phyloP scores from a whole-genome alignment of 1,284 basidiomycete species.

The Malassezia slooffiae region DNA sequence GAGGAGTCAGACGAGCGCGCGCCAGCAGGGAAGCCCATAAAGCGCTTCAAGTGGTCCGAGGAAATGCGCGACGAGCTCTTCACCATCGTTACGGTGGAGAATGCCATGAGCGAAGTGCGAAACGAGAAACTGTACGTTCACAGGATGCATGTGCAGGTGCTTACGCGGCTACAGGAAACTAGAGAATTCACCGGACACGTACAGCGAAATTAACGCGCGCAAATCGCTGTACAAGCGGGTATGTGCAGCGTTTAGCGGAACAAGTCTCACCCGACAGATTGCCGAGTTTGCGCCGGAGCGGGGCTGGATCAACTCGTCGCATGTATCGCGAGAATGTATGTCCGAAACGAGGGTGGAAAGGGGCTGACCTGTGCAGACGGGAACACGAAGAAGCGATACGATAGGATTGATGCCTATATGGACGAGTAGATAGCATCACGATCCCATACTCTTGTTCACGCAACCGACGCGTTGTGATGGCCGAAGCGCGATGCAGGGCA shows the following conservation, averaged over 20 bases:
- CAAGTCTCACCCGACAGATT: conserved; percentile 17
- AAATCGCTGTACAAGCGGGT: conserved; percentile 37
- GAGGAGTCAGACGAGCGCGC: conserved; percentile 2
- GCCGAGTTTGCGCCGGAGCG: conserved; percentile 32
- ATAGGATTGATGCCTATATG: too few species aligned
- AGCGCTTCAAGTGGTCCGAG: conserved; percentile 39
- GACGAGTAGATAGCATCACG: too few species aligned
- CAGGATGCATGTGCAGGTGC: too few species aligned
- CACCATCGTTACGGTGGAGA: conserved; percentile 36
- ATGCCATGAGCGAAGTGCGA: conserved; percentile 38
- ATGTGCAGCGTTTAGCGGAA: neutral
- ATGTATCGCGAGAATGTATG: conserved; percentile 29
- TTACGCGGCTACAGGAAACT: conserved; percentile 16
- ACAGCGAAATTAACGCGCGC: conserved; percentile 39
- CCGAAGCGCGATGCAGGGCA: too few species aligned
- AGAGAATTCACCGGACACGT: conserved; percentile 31
- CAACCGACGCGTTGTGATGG: too few species aligned
- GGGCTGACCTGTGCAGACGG: too few species aligned
- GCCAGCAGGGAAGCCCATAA: conserved; percentile 1
- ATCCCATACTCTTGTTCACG: too few species aligned
- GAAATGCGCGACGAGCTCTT: conserved; percentile 40
- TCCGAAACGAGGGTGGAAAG: too few species aligned
- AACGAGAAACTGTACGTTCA: conserved; percentile 33
- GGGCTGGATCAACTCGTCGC: conserved; percentile 39
- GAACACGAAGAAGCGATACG: too few species aligned